A percentile compares a stretch with the other conserved stretches of the same genome.
Evolutionary conservation across 1,284 basidiomycete genomes (phyloP).

Genomic region (Ceratobasidium sp.): DNA sequence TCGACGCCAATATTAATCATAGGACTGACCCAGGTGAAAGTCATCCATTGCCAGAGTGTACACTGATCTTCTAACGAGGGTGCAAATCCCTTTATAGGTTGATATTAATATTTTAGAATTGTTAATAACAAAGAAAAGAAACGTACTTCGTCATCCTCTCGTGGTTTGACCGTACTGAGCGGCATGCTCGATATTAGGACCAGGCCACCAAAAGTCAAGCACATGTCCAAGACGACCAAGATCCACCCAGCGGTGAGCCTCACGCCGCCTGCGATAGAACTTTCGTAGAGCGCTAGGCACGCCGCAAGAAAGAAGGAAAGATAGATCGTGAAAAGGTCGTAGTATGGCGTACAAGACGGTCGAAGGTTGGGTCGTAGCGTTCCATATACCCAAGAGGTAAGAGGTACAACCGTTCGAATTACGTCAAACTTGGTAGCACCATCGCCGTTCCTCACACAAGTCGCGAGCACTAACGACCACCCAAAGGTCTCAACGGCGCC

Average conservation of each 20-base stretch:
- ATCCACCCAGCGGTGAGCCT: background rate
- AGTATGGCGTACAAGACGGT: slow-evolving; percentile 39
- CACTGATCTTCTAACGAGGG: slow-evolving; percentile 44
- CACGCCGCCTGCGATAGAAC: background rate
- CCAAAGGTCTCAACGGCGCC: background rate
- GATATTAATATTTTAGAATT: background rate
- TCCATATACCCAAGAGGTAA: slow-evolving; percentile 41
- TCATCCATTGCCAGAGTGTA: slow-evolving; percentile 41
- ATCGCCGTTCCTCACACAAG: background rate
- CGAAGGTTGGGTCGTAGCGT: slow-evolving; percentile 25
- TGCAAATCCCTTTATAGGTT: background rate
- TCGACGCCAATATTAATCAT: slow-evolving; percentile 32
- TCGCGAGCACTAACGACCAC: slow-evolving; percentile 4
- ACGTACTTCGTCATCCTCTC: slow-evolving; percentile 76
- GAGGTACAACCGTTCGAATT: background rate
- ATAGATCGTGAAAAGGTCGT: slow-evolving; percentile 40
- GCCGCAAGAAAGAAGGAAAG: slow-evolving; percentile 29
- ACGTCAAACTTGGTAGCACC: background rate
- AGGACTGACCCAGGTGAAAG: slow-evolving; percentile 43
- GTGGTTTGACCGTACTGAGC: slow-evolving; percentile 54
- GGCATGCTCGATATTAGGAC: slow-evolving; percentile 61
- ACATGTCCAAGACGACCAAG: slow-evolving; percentile 60
- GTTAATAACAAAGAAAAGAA: slow-evolving; percentile 56
- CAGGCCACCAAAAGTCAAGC: slow-evolving; percentile 71
- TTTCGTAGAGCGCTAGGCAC: slow-evolving; percentile 22